phyloP scores from a whole-genome alignment of 192 early-diverging fungal genomes.

The Obelidium mucronatum region DNA sequence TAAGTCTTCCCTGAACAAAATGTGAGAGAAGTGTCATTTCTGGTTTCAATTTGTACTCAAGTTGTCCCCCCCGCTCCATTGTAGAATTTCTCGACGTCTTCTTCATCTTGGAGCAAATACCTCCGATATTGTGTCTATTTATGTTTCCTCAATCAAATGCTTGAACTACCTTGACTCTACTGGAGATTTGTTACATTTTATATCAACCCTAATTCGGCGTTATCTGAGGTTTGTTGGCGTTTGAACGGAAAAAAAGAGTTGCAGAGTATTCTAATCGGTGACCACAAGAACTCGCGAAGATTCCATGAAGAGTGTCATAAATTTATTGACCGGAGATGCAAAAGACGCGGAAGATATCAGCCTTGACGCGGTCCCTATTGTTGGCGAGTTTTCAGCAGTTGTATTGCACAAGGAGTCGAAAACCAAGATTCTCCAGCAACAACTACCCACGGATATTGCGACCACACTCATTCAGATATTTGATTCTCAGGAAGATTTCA shows the following conservation, averaged over 20 bases:
- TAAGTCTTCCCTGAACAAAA: not conserved
- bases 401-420: not conserved
- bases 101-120: conserved; percentile 80
- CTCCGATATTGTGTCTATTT: conserved; percentile 71
- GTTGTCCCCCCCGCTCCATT: too few species aligned
- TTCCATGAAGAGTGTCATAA: conserved; percentile 73
- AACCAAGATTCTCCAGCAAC: conserved; percentile 63
- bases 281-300: conserved; percentile 60
- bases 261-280: not conserved
- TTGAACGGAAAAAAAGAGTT: not conserved
- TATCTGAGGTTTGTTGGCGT: conserved; percentile 7
- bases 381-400: conserved; percentile 9
- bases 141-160: conserved; percentile 74
- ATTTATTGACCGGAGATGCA: conserved; percentile 69
- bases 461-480: conserved; percentile 73
- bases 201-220: conserved; percentile 9
- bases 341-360: conserved; percentile 63
- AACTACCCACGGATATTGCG: conserved; percentile 67
- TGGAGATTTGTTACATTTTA: conserved; percentile 57
- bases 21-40: not conserved
- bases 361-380: conserved; percentile 36
- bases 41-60: not conserved
- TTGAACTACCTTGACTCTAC: conserved; percentile 74
- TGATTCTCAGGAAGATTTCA: conserved; percentile 73
- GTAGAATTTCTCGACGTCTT: conserved; percentile 56